phyloP scores from a whole-genome alignment of 2,329 filamentous ascomycete species.

The Davidsoniella neocaledoniae region DNA sequence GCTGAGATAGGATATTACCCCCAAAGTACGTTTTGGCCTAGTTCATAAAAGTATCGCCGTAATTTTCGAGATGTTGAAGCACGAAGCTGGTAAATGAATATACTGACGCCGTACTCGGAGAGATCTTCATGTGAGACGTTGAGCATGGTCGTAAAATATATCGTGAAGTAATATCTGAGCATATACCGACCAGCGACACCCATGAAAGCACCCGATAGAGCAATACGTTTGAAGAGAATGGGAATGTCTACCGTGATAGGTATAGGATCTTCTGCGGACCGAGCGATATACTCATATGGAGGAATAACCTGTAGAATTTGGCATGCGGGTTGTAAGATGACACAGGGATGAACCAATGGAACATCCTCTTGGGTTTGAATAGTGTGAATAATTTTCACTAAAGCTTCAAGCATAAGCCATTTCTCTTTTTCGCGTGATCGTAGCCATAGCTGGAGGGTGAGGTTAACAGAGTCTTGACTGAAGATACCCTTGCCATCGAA shows the following conservation, averaged over 20 bases:
- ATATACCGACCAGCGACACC: slow-evolving; percentile 1
- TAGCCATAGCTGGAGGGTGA: not conserved
- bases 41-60: not conserved
- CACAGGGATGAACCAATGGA: slow-evolving; percentile 1
- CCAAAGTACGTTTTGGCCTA: not conserved
- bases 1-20: not conserved
- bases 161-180: not conserved
- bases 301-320: not conserved
- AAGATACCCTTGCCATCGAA: not conserved
- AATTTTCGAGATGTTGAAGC: not conserved
- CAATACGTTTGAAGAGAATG: slow-evolving; percentile 2
- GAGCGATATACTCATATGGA: not conserved
- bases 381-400: slow-evolving; percentile 1
- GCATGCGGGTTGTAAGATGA: not conserved
- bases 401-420: slow-evolving; percentile 1
- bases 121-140: not conserved
- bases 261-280: not conserved
- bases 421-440: not conserved
- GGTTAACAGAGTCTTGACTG: not conserved
- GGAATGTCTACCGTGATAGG: not conserved
- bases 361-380: not conserved
- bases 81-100: not conserved
- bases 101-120: not conserved
- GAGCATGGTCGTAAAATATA: slow-evolving; percentile 2
- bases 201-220: not conserved